Evolutionary conservation across 139 green algal genomes (phyloP), one percentile per base, ranked within the genome.

Genomic region (Chlorella sp.): DNA sequence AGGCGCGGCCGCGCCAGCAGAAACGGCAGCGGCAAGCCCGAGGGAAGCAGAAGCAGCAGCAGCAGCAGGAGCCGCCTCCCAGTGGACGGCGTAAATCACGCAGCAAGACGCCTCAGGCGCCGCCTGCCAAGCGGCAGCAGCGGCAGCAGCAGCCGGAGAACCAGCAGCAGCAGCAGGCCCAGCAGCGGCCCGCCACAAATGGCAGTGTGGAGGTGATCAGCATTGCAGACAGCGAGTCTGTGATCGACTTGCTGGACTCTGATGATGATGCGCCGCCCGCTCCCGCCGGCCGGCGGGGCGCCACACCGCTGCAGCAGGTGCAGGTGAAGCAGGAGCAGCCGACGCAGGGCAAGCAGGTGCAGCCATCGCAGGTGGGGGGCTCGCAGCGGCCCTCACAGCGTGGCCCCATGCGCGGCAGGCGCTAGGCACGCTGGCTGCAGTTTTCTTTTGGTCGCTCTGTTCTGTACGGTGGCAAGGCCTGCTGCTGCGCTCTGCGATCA

Each of bases 131-230:
- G 71, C 71, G 71, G 25, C 71, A 32, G 71, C 71, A 78, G 26
- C n/a, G 17, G n/a, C 68, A 32, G 71, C 71, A 28, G 34, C 74
- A 70, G 74, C 75, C 70, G 34, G 56, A 55, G 75, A 13, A 65
- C 30, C 47, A 47, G 47, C n/a, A 80, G 73, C 47, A 38, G 32
- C 74, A 56, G 74, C 55, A 70, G 51, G 32, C 18, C 6, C 56
- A 67, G 47, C 72, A 64, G 28, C 13, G 18, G 51, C 51, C 13
- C 2, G 51, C 51, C 3, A 15, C 51, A 9, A 60, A 60, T 21
- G 51, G 51, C 51, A 21, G 51, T 21, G 51, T 21, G 21, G 55
- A 69, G 56, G 23, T 36, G 55, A 69, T 70, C 55, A 60, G 38
- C 38, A 39, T 23, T 26, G 32, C 26, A 28, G 39, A 57, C 2